Evolutionary conservation across 2,329 filamentous ascomycete species (phyloP).

Genomic region (Graphium sp.): DNA sequence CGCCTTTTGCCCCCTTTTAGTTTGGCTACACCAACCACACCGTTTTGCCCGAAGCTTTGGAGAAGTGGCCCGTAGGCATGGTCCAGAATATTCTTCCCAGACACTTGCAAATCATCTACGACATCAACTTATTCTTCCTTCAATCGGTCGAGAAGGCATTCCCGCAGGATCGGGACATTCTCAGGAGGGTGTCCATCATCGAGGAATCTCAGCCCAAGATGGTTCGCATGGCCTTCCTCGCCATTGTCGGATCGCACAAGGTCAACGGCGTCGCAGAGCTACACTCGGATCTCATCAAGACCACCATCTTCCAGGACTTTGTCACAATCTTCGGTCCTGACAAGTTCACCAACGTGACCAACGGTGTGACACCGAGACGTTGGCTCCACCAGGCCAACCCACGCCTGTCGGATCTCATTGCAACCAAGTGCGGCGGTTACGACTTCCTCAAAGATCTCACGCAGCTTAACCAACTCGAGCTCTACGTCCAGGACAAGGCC

Average conservation of each 20-base stretch:
- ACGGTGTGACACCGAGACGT: slow-evolving; percentile 86
- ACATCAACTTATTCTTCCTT: slow-evolving; percentile 91
- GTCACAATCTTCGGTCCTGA: slow-evolving; percentile 87
- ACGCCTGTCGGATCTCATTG: slow-evolving; percentile 77
- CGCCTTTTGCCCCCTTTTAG: slow-evolving; percentile 10
- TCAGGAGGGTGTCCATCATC: slow-evolving; percentile 84
- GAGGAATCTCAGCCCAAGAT: slow-evolving; percentile 96
- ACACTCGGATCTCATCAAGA: slow-evolving; percentile 95
- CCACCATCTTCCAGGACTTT: slow-evolving; percentile 99
- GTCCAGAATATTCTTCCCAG: slow-evolving; percentile 85
- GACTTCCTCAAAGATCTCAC: slow-evolving; percentile 86
- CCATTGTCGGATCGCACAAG: slow-evolving; percentile 95
- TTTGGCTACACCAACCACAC: slow-evolving; percentile 99
- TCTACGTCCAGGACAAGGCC: slow-evolving; percentile 65
- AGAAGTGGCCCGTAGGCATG: slow-evolving; percentile 95
- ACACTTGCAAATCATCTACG: slow-evolving; percentile 93
- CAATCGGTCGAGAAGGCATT: slow-evolving; percentile 82
- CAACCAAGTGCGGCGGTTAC: slow-evolving; percentile 68
- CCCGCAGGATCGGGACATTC: slow-evolving; percentile 75
- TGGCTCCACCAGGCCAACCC: slow-evolving; percentile 98
- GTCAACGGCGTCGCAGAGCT: slow-evolving; percentile 97
- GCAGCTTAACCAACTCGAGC: slow-evolving; percentile 68
- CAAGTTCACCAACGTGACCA: slow-evolving; percentile 98
- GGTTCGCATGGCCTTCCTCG: slow-evolving; percentile 92
- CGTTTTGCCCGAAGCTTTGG: slow-evolving; percentile 85